Evolutionary conservation across 495 filamentous ascomycete genomes (phyloP), one percentile per base, ranked within the genome.

Genomic region (Penicillium nucicola): DNA sequence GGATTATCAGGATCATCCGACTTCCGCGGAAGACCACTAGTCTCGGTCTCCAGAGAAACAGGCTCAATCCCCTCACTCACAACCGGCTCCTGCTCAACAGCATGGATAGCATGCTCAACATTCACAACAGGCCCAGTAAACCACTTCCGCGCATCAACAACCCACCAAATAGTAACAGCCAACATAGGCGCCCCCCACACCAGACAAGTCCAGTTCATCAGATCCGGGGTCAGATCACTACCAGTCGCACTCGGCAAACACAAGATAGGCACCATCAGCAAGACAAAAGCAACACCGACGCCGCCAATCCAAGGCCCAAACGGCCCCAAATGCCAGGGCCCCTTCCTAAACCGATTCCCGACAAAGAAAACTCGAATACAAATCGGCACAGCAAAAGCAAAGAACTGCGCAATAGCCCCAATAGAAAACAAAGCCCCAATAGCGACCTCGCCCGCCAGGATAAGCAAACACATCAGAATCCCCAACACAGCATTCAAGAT

Each of bases 161-260:
- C 65, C 78, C 85, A 91, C 85, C 86, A 90, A 40, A 88, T 65
- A 5, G 77, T 59, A 9, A 87, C 77, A 4, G 76, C 65, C 8
- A 82, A 32, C 83, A 86, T 86, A 11, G 83, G 83, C 13, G 60
- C 82, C n/a, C 84, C 87, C 61, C 86, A 91, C 25, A 90, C 87
- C 30, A 89, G 74, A 61, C 74, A 77, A 4, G 87, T 91, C 86
- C 86, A 90, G 52, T 89, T 89, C 86, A 89, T 90, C 47, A 72
- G 34, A 32, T 80, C 74, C 23, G 61, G 70, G 34, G 75, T 79
- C 30, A 90, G 57, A 66, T 88, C 71, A 1, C 51, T 65, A 4
- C 84, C 84, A 5, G 68, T 80, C 4, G 74, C 68, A 45, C 77
- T 80, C 6, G 87, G 87, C 31, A 91, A 72, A 66, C 85, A 89